These are phyloP conservation scores for Casuarina cunninghamiana DNA, from an alignment of 306 rosid species.

Conservation along the genomic window DNA sequence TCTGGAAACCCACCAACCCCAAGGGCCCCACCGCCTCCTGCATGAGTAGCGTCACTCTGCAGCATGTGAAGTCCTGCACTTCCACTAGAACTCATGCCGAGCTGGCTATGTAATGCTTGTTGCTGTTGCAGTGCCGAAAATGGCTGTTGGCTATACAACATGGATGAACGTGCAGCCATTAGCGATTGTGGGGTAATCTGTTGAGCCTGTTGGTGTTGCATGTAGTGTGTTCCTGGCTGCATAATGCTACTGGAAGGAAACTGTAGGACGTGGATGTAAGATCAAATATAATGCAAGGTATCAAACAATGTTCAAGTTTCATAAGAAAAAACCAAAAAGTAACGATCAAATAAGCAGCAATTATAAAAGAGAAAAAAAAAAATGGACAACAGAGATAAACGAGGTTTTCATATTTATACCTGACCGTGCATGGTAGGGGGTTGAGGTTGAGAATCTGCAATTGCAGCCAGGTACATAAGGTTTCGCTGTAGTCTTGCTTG, in stretches of 20 bases:
- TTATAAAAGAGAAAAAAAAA: neutral
- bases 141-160: conserved; percentile 81
- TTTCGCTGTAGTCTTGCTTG: conserved; percentile 96
- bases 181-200: conserved; percentile 86
- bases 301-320: conserved; percentile 1
- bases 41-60: conserved; percentile 54
- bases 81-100: conserved; percentile 65
- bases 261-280: conserved; percentile 34
- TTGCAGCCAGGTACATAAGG: conserved; percentile 98
- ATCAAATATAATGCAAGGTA: neutral
- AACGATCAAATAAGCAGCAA: neutral
- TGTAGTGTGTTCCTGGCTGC: conserved; percentile 87
- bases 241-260: conserved; percentile 68
- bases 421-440: conserved; percentile 81
- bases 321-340: neutral
- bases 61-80: conserved; percentile 74
- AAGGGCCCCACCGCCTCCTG: conserved; percentile 54
- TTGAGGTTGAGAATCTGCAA: conserved; percentile 99
- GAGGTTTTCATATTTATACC: conserved; percentile 39
- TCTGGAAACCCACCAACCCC: conserved; percentile 74
- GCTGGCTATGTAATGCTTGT: conserved; percentile 76
- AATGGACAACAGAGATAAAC: neutral
- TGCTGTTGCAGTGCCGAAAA: conserved; percentile 78
- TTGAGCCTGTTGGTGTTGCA: conserved; percentile 84
- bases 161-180: conserved; percentile 90